Base-by-base conservation (phyloP, 768 basidiomycete species). In the Galerina marginata region DNA sequence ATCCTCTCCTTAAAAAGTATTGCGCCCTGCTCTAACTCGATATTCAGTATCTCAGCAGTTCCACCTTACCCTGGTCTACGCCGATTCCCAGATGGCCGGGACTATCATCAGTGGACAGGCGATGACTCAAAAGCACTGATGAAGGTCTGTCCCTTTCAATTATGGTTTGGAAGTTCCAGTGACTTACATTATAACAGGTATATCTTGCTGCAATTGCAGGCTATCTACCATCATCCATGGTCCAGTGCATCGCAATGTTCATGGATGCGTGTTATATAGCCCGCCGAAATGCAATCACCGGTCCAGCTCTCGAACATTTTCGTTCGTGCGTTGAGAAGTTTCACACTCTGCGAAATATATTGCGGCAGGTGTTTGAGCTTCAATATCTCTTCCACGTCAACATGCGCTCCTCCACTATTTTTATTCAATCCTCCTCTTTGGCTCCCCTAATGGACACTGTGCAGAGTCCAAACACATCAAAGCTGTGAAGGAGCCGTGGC, bases 101-200 rank as follows among this genome's bases (percentile, higher is more conserved):
- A 66, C 36, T 71, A 61, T 52, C 54, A 55, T 0, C 71, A 73
- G 42, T 73, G 72, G 71, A 73, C 71, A 12, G 71, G 71, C 2
- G 59, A 78, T 39, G 72, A 79, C 16, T 79, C 73, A 2, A 79
- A 79, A 36, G 74, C 68, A 0, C 56, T 79, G 4, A 79, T 79
- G 74, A 79, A 77, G 71, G 74, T 76, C 1, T 70, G 64, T 42
- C 14, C 9, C 25, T 46, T n/a, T n/a, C n/a, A n/a, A n/a, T n/a
- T n/a, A n/a, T n/a, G n/a, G n/a, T n/a, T n/a, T n/a, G n/a, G n/a
- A n/a, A n/a, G n/a, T n/a, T n/a, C n/a, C n/a, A n/a, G n/a, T n/a
- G n/a, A n/a, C n/a, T n/a, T n/a, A n/a, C 6, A 2, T 39, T 58
- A 9, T 48, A 9, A 4, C 6, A 45, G 48, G 46, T 46, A 6